Base-by-base conservation (phyloP, 1,284 basidiomycete species). In the Termitomyces sp. region DNA sequence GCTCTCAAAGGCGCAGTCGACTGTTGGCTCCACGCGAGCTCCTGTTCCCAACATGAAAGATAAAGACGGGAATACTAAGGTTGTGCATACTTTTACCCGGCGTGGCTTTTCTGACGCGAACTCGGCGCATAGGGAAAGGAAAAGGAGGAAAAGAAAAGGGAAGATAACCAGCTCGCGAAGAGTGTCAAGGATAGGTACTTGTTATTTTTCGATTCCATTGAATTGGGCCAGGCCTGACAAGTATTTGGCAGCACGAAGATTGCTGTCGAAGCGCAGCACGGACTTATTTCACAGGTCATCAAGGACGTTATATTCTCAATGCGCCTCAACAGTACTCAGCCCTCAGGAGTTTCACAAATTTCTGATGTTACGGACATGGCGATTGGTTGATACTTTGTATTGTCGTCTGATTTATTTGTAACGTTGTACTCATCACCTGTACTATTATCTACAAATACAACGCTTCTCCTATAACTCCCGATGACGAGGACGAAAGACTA, bases 211-310 rank as follows among this genome's bases (percentile, higher is more conserved):
- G 50, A 42, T 52, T 13, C 51, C 17, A 36, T 57, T 30, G 44
- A 26, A 53, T 34, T 42, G 3, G 17, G 2, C 5, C 13, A 8
- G 46, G 15, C 21, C 41, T 50, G n/a, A 55, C 50, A 21, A 52
- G n/a, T 46, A 50, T 21, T 31, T 45, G 52, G 48, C 63, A 95
- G 93, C 64, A 84, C 81, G 33, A 92, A 90, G 64, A 89, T 97
- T 52, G 84, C 92, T 0, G 79, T 84, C 8, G 94, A 98, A 67
- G 90, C 90, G 0, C 90, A 95, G 64, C 94, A 97, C 64, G 94
- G 92, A 1, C 81, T 97, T 54, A 90, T 95, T 56, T 78, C 92
- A 0, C 93, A 95, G 68, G 84, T 94, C 3, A 77, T 97, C 65
- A 97, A 98, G 68, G 88, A 94, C 61, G 80, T 90, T 38, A 81